Base-by-base conservation (phyloP, 331 rosid species). In the Erythrophleum ivorense region DNA sequence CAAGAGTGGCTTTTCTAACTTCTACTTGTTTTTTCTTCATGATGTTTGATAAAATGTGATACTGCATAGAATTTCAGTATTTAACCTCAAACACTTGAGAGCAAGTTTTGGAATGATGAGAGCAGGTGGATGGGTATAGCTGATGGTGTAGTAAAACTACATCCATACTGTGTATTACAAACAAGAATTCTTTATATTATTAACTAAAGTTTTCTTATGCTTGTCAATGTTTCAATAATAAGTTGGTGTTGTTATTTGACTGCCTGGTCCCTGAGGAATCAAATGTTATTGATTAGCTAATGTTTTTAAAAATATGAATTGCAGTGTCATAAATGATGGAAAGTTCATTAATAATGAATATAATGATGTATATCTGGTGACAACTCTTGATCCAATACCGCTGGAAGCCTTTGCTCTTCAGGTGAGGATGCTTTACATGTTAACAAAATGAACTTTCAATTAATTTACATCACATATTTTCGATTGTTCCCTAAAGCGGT, bases 391-490 rank as follows among this genome's bases (percentile, higher is more conserved):
- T 84, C 99, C 94, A 31, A 92, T 95, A 79, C 98, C 99, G 76
- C 74, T 88, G 21, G 97, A 92, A 85, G 97, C 98, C 66, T 94
- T 95, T 88, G 82, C 91, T 78, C 97, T 93, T 78, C 99, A 95
- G 98, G 99, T 93, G 68, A 85, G 92, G 78, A 80, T 83, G 81
- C 24, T 63, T 78, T 78, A 46, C 52, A 40, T 84, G 57, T 71
- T 59, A 65, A 16, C 84, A 57, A 64, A 71, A 76, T 72, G 71
- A 53, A 63, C 57, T 79, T 79, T 59, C n/a, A 62, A 49, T 48
- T 29, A 57, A 18, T 31, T 36, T 68, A 33, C n/a, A 31, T 31
- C 10, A 11, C 57, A 43, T 78, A 13, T 83, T 69, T 49, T 60
- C 43, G 69, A 6, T 80, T 67, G 31, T 66, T 50, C 29, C 57